Evolutionary conservation across 768 basidiomycete species (phyloP).

Genomic region (Calocybe indica): DNA sequence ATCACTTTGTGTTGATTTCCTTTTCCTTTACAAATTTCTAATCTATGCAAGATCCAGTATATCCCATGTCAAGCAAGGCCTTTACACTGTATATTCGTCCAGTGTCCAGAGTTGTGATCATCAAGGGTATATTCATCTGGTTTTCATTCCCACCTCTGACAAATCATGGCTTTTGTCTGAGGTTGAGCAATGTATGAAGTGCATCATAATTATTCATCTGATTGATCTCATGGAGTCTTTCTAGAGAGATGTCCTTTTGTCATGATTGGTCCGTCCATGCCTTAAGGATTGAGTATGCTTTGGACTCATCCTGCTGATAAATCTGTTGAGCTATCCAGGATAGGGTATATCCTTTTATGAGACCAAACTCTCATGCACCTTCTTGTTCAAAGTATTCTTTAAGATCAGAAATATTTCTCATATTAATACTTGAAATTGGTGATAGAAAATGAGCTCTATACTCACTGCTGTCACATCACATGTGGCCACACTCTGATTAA

Average conservation of each 20-base stretch:
- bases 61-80: not conserved
- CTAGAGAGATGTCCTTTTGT: no score
- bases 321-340: no score
- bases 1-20: not conserved
- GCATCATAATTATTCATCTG: no score
- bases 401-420: not conserved
- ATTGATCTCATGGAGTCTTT: no score
- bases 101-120: not conserved
- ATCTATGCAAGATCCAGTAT: conserved; percentile 1
- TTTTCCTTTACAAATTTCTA: not conserved
- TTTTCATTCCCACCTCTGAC: not conserved
- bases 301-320: no score
- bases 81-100: not conserved
- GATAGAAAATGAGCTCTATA: not conserved
- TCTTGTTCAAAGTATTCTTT: not conserved
- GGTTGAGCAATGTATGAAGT: no score
- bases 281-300: no score
- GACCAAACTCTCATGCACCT: not conserved
- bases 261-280: no score
- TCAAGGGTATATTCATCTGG: not conserved
- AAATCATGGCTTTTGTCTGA: no score
- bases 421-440: not conserved
- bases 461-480: not conserved
- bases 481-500: not conserved
- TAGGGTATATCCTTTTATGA: no score